phyloP scores from a whole-genome alignment of 73 alveolate species.

The Paramecium bursaria region DNA sequence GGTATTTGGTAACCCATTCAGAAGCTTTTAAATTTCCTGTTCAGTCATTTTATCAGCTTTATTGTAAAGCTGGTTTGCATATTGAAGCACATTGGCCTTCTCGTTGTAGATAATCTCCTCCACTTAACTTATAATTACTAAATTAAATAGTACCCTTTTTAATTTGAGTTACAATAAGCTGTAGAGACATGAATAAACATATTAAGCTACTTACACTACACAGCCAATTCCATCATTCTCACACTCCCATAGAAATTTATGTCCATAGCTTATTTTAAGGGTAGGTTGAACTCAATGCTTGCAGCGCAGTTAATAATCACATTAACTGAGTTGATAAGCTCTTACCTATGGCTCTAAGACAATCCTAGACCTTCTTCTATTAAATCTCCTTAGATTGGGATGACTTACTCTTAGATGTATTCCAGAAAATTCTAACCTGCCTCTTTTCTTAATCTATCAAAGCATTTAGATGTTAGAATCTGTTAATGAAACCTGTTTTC shows the following conservation, averaged over 20 bases:
- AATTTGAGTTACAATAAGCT: constrained; percentile 76
- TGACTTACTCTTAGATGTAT: constrained; percentile 68
- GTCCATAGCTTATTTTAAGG: constrained; percentile 78
- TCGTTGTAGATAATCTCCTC: constrained; percentile 44
- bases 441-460: constrained; percentile 76
- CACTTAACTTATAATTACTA: background rate
- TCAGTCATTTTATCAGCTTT: constrained; percentile 2
- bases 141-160: constrained; percentile 79
- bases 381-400: constrained; percentile 72
- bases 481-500: constrained; percentile 81
- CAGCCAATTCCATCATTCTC: constrained; percentile 77
- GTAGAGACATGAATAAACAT: constrained; percentile 80
- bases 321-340: constrained; percentile 70
- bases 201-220: constrained; percentile 69
- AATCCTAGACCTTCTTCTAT: constrained; percentile 76
- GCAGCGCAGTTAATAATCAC: constrained; percentile 85
- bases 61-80: background rate
- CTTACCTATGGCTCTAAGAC: constrained; percentile 51
- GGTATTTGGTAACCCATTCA: constrained; percentile 87
- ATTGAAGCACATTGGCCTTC: constrained; percentile 6
- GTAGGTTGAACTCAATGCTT: constrained; percentile 77
- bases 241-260: constrained; percentile 81
- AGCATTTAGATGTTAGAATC: constrained; percentile 76
- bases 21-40: constrained; percentile 59
- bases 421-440: constrained; percentile 72